Evolutionary conservation across 306 rosid genomes (phyloP), one percentile per base, ranked within the genome.

Genomic region (Argentina anserina): DNA sequence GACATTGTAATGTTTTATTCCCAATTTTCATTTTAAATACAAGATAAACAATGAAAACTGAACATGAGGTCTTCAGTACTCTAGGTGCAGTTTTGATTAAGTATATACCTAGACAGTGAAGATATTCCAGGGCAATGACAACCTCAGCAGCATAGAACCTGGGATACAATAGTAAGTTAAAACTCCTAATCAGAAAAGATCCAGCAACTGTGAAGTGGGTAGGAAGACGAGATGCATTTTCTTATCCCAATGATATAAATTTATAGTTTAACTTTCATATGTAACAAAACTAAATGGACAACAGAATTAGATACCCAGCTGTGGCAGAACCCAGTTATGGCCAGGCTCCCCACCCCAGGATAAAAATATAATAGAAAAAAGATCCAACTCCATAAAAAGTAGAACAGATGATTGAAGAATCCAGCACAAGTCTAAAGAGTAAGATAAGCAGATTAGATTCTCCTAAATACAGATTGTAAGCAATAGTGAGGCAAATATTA

Each of bases 91-190:
- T 42, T 69, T 50, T 2, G 21, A 69, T 68, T 58, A 62, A 63
- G 3, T 89, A 93, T 46, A 7, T 91, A 93, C 98, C 98, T 87
- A 94, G 80, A 87, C 96, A 94, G 78, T 94, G 98, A 72, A 94
- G 97, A 73, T 94, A 94, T 79, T 94, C 97, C 87, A 94, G 89
- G 75, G 87, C 91, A 78, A 89, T 85, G 74, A 94, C 86, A 53
- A 94, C 95, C 84, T 94, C 97, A 67, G 96, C 98, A 6, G 87
- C 91, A 89, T 86, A 94, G 84, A 94, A 91, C 83, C 98, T 94
- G 93, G 55, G 41, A 81, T 20, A 49, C 23, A 70, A 67, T 50
- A 69, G 66, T 8, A 80, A 65, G 53, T 76, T 71, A 77, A 81
- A 55, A 72, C 40, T 39, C 20, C 46, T 42, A 67, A 76, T 56